phyloP scores from a whole-genome alignment of 2,329 filamentous ascomycete species.

The Exophiala calicioides region DNA sequence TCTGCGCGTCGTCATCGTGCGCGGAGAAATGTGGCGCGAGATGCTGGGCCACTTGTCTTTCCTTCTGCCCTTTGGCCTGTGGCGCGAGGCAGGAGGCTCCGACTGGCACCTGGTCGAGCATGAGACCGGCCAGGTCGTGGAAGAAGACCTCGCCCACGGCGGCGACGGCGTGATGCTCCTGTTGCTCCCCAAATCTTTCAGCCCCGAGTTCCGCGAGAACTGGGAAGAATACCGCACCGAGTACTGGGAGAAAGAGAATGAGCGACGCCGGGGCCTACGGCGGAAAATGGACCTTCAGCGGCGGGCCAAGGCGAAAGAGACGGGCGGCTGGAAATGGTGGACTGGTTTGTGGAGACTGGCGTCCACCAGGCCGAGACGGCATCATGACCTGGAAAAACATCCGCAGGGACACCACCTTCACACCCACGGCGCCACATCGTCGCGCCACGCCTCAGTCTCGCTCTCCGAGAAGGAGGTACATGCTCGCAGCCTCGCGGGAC shows the following conservation, averaged over 20 bases:
- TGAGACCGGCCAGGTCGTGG: conserved; percentile 55
- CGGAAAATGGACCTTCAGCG: conserved; percentile 69
- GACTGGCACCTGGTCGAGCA: conserved; percentile 79
- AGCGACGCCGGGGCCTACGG: conserved; percentile 73
- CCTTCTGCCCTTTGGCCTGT: conserved; percentile 72
- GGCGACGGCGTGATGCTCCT: conserved; percentile 91
- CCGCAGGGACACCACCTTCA: conserved; percentile 31
- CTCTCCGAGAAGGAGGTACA: conserved; percentile 18
- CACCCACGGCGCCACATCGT: conserved; percentile 13
- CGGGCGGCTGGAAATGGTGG: conserved; percentile 83
- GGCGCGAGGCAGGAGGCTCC: conserved; percentile 48
- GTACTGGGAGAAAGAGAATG: conserved; percentile 97
- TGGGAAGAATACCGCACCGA: conserved; percentile 94
- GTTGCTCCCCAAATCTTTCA: conserved; percentile 90
- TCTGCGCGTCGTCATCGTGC: conserved; percentile 89
- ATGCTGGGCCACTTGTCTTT: conserved; percentile 71
- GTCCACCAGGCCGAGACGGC: conserved; percentile 26
- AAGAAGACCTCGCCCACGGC: conserved; percentile 86
- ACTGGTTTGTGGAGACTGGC: conserved; percentile 63
- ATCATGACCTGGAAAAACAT: conserved; percentile 33
- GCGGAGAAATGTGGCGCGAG: conserved; percentile 80
- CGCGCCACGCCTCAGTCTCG: conserved; percentile 11
- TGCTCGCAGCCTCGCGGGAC: conserved; percentile 4
- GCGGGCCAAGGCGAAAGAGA: conserved; percentile 63
- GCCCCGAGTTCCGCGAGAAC: conserved; percentile 89